phyloP scores from a whole-genome alignment of 1,284 basidiomycete genomes.

The Ceratorhiza oryzae-sativae region DNA sequence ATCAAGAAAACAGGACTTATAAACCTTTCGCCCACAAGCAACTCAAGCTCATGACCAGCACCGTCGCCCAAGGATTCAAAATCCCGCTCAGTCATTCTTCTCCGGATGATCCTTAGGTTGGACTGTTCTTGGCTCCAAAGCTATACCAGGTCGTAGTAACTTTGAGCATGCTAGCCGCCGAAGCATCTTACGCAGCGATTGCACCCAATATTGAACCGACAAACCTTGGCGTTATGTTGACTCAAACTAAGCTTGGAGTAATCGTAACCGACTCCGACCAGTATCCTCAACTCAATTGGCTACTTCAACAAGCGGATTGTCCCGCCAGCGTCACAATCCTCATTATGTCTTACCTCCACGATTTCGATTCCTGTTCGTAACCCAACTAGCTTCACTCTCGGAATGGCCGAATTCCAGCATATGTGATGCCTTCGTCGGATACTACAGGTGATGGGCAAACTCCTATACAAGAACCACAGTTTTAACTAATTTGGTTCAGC shows the following conservation, averaged over 20 bases:
- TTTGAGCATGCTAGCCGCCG: neutral
- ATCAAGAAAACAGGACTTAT: neutral
- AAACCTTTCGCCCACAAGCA: neutral
- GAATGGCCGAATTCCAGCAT: neutral
- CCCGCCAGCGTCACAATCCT: neutral
- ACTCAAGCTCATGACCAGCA: neutral
- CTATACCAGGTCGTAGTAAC: constrained; percentile 2
- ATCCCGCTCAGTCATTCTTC: neutral
- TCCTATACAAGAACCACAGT: neutral
- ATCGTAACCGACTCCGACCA: constrained; percentile 12
- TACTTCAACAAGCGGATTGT: neutral
- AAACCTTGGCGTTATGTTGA: neutral
- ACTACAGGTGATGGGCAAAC: neutral
- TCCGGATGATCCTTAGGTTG: neutral
- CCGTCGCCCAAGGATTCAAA: neutral
- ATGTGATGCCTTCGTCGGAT: too few relatives aligned
- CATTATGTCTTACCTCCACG: neutral
- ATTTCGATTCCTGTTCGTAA: neutral
- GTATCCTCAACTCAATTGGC: neutral
- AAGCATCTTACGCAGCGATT: constrained; percentile 1
- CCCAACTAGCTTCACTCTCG: neutral
- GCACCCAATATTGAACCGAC: neutral
- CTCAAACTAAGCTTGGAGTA: neutral
- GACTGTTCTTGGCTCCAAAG: constrained; percentile 7
- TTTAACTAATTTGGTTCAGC: neutral